Conservation (phyloP, 2,329 filamentous ascomycete genomes). For the Xylaria sp. region DNA sequence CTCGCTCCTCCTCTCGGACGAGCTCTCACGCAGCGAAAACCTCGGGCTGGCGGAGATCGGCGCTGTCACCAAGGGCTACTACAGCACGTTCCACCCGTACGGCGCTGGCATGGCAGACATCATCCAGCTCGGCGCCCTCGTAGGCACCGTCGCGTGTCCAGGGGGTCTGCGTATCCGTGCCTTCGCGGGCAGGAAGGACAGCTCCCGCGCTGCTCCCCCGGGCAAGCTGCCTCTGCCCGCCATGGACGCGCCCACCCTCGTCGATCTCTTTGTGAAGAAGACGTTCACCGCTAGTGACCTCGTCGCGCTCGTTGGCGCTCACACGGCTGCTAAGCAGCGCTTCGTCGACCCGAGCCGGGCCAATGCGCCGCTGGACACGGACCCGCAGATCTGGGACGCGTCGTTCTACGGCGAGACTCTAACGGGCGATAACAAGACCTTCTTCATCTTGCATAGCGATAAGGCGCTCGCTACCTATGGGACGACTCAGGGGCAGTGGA, state of each 20-base stretch:
- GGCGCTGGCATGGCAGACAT: constrained; percentile 64
- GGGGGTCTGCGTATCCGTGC: constrained; percentile 62
- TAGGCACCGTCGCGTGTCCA: constrained; percentile 63
- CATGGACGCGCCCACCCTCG: constrained; percentile 55
- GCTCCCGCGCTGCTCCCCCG: constrained; percentile 53
- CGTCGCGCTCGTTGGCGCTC: constrained; percentile 65
- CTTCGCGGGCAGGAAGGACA: constrained; percentile 62
- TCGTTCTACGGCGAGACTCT: constrained; percentile 60
- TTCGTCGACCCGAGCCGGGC: constrained; percentile 55
- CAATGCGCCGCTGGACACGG: constrained; percentile 58
- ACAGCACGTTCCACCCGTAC: constrained; percentile 52
- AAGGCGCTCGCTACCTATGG: constrained; percentile 43
- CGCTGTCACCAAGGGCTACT: constrained; percentile 52
- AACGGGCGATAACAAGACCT: constrained; percentile 43
- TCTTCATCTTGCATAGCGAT: constrained; percentile 52
- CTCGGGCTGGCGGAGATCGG: constrained; percentile 58
- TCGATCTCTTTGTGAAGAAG: constrained; percentile 61
- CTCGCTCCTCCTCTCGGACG: constrained; percentile 57
- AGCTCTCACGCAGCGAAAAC: constrained; percentile 56
- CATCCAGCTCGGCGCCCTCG: constrained; percentile 61
- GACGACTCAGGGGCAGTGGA: constrained; percentile 41
- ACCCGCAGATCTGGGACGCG: constrained; percentile 62
- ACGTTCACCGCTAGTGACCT: constrained; percentile 62
- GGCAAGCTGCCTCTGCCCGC: constrained; percentile 59
- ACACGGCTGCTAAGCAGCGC: constrained; percentile 61